Conservation (phyloP, 768 basidiomycete species). For the Lentinus brumalis region DNA sequence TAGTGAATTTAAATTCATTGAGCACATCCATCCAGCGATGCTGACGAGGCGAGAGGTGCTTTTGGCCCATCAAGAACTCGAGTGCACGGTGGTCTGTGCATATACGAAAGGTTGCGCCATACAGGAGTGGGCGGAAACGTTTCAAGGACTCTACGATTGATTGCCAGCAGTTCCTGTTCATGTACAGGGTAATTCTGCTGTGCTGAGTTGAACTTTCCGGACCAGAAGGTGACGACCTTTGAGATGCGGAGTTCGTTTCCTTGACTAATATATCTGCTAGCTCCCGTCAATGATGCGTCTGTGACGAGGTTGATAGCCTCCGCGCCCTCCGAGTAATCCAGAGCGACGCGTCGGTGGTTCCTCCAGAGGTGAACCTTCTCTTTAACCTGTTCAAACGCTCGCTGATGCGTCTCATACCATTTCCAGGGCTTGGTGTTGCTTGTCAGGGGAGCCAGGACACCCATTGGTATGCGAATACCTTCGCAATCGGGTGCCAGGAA, state of each 20-base stretch:
- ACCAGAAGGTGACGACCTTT: conserved; percentile 26
- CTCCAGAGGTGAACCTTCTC: neutral
- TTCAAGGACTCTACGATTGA: conserved; percentile 40
- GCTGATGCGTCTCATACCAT: conserved; percentile 29
- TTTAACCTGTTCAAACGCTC: conserved; percentile 31
- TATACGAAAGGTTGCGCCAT: conserved; percentile 17
- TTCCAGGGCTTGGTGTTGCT: conserved; percentile 12
- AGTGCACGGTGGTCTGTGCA: conserved; percentile 23
- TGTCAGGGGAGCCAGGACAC: conserved; percentile 26
- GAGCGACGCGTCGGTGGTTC: conserved; percentile 11
- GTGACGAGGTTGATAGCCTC: conserved; percentile 23
- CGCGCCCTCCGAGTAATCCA: conserved; percentile 25
- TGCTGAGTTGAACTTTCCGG: conserved; percentile 26
- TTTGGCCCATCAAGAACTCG: conserved; percentile 15
- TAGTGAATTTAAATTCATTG: conserved; percentile 21
- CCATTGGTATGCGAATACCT: conserved; percentile 37
- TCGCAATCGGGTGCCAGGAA: conserved; percentile 25
- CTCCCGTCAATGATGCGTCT: conserved; percentile 26
- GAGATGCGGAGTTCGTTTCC: conserved; percentile 18
- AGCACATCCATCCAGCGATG: conserved; percentile 22
- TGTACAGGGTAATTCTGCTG: conserved; percentile 39
- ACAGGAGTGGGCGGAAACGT: conserved; percentile 19
- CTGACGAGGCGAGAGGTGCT: conserved; percentile 20
- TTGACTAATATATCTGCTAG: conserved; percentile 23
- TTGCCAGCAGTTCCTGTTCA: conserved; percentile 38